Evolutionary conservation across 2,329 filamentous ascomycete genomes (phyloP), one percentile per base, ranked within the genome.

Genomic region (Exutisphaerella laricina): DNA sequence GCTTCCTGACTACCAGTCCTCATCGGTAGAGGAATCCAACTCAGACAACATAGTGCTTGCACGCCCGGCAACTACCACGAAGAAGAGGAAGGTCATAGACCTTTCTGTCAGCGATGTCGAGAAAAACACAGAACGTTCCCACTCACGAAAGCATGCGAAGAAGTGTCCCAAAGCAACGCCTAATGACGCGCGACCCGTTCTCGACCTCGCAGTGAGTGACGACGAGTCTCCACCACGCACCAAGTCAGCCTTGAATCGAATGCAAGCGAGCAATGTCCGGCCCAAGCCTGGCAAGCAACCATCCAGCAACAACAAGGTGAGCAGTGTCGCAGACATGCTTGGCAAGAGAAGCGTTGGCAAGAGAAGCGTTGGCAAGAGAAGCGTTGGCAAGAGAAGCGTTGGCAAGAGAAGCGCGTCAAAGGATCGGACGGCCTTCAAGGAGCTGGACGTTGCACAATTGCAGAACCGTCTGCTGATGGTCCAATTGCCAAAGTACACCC

Each of bases 401-500:
- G n/a, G n/a, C n/a, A n/a, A n/a, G n/a, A n/a, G n/a, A n/a, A n/a
- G 4, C 10, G 8, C 17, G n/a, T 8, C 17, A 12, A 7, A 35
- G 5, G 30, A 12, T 14, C 23, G 37, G 20, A 3, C 1, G 13
- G 25, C 25, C 12, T 30, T 39, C 10, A 20, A 28, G 18, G 37
- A 39, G 17, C 37, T 42, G 9, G 29, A 23, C 14, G 20, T 16
- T 2, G 12, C 13, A 18, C 40, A 42, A 22, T 42, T 36, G 21
- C 31, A 30, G n/a, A 35, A 42, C 9, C 13, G 25, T 21, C 8
- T 42, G 16, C 40, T 31, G 10, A 6, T 42, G 21, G 22, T 36
- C 4, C 17, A 35, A 22, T 1, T 13, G 10, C 40, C 40, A 18
- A 23, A 12, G 4, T 28, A 22, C 32, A 30, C 16, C 21, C 5